Evolutionary conservation across 164 flowering plant species (phyloP), one percentile per base, ranked within the genome.

Genomic region (Vitis rupestris): DNA sequence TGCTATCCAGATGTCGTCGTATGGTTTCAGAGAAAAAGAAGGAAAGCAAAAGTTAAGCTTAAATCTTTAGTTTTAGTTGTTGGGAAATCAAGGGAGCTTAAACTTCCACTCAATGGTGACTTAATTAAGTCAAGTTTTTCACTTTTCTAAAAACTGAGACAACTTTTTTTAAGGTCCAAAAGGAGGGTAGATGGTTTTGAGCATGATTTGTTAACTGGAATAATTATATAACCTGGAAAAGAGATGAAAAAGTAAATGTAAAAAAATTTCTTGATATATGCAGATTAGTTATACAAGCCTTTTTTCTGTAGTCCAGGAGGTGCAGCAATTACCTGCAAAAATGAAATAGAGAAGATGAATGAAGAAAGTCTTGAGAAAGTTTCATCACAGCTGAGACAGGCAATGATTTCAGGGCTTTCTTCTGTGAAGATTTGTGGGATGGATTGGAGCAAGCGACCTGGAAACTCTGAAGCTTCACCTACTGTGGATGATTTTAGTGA

Each of bases 401-500:
- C 87, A 2, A 85, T 89, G 90, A 71, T 81, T 68, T 61, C 65
- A 6, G 75, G 51, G 50, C 79, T 84, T 57, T 54, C 68, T 61
- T 66, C 84, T 15, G 68, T 10, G 17, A 78, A 82, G 68, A 74
- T 72, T 71, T 68, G 66, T 69, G 86, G 89, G 37, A 87, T 95
- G 97, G 99, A 95, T 82, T 93, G 99, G 99, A 93, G 99, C 81
- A 90, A 83, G 79, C 68, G 86, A 57, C 78, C 79, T 50, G 97
- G 89, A 69, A 59, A 58, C 37, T 76, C 80, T 0, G 87, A 81
- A 9, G 68, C 81, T 74, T 72, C 77, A 57, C 60, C 70, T 17
- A 51, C 55, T 63, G 72, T 69, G 37, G 87, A 84, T 70, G 87
- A 82, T 13, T 78, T 85, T 67, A 71, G 53, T 9, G 88, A 80